Conservation (phyloP, 345 rosid species). For the Eucalyptus viminalis region DNA sequence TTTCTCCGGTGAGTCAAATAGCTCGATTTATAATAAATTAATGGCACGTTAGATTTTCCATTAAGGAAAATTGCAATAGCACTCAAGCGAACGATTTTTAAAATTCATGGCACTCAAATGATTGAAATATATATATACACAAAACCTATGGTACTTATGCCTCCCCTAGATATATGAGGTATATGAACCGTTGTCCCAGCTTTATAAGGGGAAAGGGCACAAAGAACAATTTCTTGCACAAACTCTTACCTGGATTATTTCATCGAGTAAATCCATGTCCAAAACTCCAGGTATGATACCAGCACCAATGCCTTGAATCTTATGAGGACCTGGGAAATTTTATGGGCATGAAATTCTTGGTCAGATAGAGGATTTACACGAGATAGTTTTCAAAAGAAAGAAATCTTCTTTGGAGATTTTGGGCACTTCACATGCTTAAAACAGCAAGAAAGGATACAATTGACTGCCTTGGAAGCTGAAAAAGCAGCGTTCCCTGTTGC, state of each 20-base stretch:
- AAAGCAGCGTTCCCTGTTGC: not conserved
- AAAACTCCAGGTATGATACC: conserved; percentile 45
- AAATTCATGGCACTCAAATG: not conserved
- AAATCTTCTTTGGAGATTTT: not conserved
- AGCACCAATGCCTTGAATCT: conserved; percentile 67
- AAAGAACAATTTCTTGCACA: not conserved
- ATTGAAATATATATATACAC: too few relatives aligned
- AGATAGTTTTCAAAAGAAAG: not conserved
- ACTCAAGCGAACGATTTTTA: not conserved
- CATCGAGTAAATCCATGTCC: conserved; percentile 29
- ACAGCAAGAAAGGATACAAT: not conserved
- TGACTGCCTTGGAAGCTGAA: not conserved
- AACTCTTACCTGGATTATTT: conserved; percentile 28
- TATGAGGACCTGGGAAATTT: conserved; percentile 29
- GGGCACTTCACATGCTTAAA: not conserved
- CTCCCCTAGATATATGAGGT: not conserved
- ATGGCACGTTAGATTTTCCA: not conserved
- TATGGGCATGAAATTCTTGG: not conserved
- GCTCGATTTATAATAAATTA: not conserved
- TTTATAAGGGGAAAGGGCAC: not conserved
- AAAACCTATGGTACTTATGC: not conserved
- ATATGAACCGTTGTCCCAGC: not conserved
- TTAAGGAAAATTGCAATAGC: not conserved
- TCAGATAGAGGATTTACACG: not conserved
- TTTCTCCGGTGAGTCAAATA: accelerated